Base-by-base conservation (phyloP, 169 alveolate species). In the Plasmodium adleri region DNA sequence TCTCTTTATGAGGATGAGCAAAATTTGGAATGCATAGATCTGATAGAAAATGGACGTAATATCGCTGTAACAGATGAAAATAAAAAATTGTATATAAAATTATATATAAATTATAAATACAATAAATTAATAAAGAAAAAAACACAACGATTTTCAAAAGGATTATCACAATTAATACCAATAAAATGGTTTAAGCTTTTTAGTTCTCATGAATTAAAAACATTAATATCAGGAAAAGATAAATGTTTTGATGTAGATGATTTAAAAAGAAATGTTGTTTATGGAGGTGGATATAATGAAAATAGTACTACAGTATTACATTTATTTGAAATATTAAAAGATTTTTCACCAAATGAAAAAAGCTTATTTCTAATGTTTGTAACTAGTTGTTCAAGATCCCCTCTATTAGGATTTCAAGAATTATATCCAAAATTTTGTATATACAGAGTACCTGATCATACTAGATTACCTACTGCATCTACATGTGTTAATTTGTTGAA, bases 401-500 rank as follows among this genome's bases (percentile, higher is more conserved):
- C 99, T 0, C 94, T 98, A 9, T 83, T 98, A 78, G 99, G 99
- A 4, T 98, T 97, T 88, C 94, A 93, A 74, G 95, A 95, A 70
- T 91, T 98, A 15, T 91, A 97, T 64, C 99, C 99, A 0, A 93
- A 96, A 22, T 98, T 98, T 93, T 96, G 99, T 49, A 97, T 98
- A 15, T 97, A 96, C 54, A 91, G 97, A 10, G 98, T 96, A 10
- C 93, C 95, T 13, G 98, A 96, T 54, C 58, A 83, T 60, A 91
- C 92, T 54, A 94, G 99, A 47, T 91, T 99, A 49, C 99, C 99
- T 8, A 97, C 99, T 54, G 97, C 98, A 1, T 95, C 99, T 47
- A 99, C 99, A 60, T 99, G 99, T 80, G 97, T 97, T 71, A 99
- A 99, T 92, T 94, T 98, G 72, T 93, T 99, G 59, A 97, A 97